Conservation (phyloP, 164 flowering plant genomes). For the Umbellularia californica region DNA sequence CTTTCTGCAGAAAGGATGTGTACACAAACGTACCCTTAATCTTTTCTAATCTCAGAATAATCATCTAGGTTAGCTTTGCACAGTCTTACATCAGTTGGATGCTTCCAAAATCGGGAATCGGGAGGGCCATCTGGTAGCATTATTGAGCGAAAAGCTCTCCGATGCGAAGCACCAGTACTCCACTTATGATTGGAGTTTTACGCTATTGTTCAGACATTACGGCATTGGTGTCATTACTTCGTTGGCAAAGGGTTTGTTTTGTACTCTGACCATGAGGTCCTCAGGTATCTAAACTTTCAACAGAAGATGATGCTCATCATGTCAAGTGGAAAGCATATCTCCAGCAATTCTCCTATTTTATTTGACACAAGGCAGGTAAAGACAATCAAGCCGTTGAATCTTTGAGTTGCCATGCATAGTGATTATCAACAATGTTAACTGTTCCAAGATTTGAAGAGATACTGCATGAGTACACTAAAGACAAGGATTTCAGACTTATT, state of each 20-base stretch:
- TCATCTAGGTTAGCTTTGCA: too few species aligned
- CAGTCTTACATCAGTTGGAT: neutral
- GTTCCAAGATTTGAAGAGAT: neutral
- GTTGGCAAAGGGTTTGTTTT: conserved; percentile 1
- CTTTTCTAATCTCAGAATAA: too few species aligned
- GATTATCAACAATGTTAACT: neutral
- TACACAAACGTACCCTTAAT: too few species aligned
- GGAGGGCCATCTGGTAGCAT: conserved; percentile 3
- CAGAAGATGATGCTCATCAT: neutral
- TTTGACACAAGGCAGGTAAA: neutral
- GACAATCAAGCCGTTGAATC: conserved; percentile 1
- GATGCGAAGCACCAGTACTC: neutral
- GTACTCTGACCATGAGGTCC: neutral
- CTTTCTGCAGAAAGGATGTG: too few species aligned
- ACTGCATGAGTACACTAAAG: neutral
- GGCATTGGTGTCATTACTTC: conserved; percentile 1
- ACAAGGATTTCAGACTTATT: neutral
- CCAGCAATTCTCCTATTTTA: neutral
- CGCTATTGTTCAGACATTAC: conserved; percentile 7
- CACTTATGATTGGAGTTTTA: conserved; percentile 10
- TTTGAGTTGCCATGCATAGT: neutral
- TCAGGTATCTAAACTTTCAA: neutral
- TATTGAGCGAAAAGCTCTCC: neutral
- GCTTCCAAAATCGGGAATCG: conserved; percentile 1
- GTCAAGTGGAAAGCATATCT: neutral